Evolutionary conservation across 768 basidiomycete genomes (phyloP), one percentile per base, ranked within the genome.

Genomic region (Sporobolomyces phaffii): DNA sequence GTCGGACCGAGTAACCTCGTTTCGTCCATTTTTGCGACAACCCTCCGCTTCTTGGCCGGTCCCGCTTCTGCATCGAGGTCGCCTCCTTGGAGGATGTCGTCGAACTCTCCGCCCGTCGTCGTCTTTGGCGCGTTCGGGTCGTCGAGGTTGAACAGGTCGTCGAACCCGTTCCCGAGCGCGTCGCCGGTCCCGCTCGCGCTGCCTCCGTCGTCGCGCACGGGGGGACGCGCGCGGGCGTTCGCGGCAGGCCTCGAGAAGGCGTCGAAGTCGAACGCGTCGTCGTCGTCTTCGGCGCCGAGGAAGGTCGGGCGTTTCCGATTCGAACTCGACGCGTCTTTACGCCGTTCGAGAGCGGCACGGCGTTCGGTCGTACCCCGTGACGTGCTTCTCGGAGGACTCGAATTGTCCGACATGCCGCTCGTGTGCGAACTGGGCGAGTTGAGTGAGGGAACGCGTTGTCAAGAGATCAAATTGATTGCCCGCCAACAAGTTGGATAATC

Each of bases 1-100:
- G 82, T 80, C 5, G 83, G 78, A 8, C 86, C 85, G 18, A 92
- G 78, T 64, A 99, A 76, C 63, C 88, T 82, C 45, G 80, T 50
- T 83, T 75, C 89, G 65, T 96, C 77, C 76, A 83, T 85, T 28
- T 83, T 77, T 5, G 83, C 76, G 48, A 81, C 81, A 70, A 83
- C 80, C 75, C 81, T 80, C 70, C 81, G 81, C 67, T 78, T 78
- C 71, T 78, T 79, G 50, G 70, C 75, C 58, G 65, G 73, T 14
- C 75, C 77, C 17, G 73, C 77, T 20, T 75, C 75, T 22, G 81
- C 81, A 22, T 72, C 77, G 64, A 82, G 69, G 20, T 79, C 79
- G n/a, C 79, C 79, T 18, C 45, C 56, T 20, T 57, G 26, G 7
- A 57, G n/a, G n/a, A n/a, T n/a, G n/a, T n/a, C n/a, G n/a, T n/a